Base-by-base conservation (phyloP, 352 stramenopile genomes). In the Phytophthora sansomeana region DNA sequence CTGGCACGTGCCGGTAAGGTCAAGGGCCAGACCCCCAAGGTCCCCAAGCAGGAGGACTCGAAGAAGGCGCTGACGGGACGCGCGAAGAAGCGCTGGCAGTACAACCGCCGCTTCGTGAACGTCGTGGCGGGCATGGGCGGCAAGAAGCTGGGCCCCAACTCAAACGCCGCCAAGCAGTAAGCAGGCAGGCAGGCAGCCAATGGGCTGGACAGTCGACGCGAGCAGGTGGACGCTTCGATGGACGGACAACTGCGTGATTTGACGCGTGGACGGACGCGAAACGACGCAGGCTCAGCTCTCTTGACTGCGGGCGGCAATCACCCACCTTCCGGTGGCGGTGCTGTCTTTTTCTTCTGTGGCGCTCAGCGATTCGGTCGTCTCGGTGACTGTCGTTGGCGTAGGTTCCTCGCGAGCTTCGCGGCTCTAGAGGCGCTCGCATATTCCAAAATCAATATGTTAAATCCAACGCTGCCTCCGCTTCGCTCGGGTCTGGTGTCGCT, bases 31-130 rank as follows among this genome's bases (percentile, higher is more conserved):
- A 99, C 98, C 48, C 98, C 98, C 73, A 99, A 99, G 95, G 97
- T 99, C 42, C 94, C 98, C 80, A 98, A 98, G 82, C 84, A 98
- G 85, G 98, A 99, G 83, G 98, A 98, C 78, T 98, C 79, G 72
- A 97, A 99, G 93, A 99, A 99, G 85, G 80, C 96, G 74, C 95
- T 98, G 61, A 96, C 90, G 57, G 98, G 98, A 77, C 96, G 98
- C 61, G 98, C 97, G 52, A 99, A 99, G 95, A 99, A 99, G 95
- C 93, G 98, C 85, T 98, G 99, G 87, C 97, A 99, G 88, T 99
- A 99, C 97, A 99, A 99, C 88, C 95, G 98, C 75, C 93, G 98
- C 83, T 99, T 99, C 89, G 97, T 99, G 57, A 99, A 99, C 90
- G 97, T 99, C 68, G 97, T 98, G 46, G 96, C 95, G 30, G 96